Evolutionary conservation across 139 green algal genomes (phyloP), one percentile per base, ranked within the genome.

Genomic region (Diplosphaera chodatii): DNA sequence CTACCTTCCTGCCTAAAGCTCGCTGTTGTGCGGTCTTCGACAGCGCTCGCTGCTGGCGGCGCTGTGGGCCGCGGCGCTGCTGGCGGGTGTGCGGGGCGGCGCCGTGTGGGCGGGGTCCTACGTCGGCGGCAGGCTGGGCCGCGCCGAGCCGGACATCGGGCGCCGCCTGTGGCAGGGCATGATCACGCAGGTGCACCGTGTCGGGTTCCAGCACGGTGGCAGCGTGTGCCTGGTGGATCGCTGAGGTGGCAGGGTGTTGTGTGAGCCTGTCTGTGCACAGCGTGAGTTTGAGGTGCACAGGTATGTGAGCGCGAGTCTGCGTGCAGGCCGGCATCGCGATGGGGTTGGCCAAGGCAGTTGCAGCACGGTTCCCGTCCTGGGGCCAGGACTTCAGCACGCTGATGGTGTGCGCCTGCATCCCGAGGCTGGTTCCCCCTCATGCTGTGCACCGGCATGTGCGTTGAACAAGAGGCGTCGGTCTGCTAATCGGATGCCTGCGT

Each of bases 111-210:
- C 82, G 8, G 91, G 91, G 20, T 81, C 74, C 72, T 91, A 80
- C 80, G 28, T 84, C 41, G 91, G 91, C 28, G 87, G 82, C 70
- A 77, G 31, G 32, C 22, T 72, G 20, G 88, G 85, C 0, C 71
- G 67, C 23, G 79, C 83, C 0, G 67, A 73, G 23, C 8, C 64
- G 0, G 85, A 89, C 23, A 67, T 84, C 32, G 41, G 82, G n/a
- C 72, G 70, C 28, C 55, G 76, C n/a, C 85, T 96, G 59, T 94
- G 88, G 88, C 73, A 86, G 69, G 82, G 78, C 66, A 93, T 94
- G 90, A 74, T 96, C 66, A 96, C 90, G 13, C 91, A 96, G 85
- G 90, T 87, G 41, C n/a, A 81, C n/a, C n/a, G n/a, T n/a, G n/a
- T n/a, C n/a, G n/a, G n/a, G n/a, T n/a, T n/a, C n/a, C n/a, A n/a